These are phyloP conservation scores for Vicia villosa DNA, from an alignment of 306 rosid species.

Conservation along the genomic window DNA sequence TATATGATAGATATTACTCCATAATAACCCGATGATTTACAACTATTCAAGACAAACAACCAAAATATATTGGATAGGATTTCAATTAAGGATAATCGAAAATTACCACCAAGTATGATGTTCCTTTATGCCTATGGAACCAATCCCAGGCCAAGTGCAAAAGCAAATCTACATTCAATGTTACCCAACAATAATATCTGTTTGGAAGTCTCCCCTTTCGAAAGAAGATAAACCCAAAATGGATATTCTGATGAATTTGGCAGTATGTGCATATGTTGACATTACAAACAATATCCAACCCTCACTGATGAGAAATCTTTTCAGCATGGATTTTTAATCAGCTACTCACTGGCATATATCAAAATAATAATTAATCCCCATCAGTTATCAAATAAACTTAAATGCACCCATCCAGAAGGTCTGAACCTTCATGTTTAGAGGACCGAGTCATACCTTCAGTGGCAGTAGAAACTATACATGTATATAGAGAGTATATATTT, in stretches of 20 bases:
- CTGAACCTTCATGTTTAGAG: constrained; percentile 11
- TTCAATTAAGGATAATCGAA: too few relatives aligned
- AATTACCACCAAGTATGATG: too few relatives aligned
- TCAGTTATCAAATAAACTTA: constrained; percentile 27
- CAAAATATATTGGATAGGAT: too few relatives aligned
- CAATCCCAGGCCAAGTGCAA: constrained; percentile 8
- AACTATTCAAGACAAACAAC: too few relatives aligned
- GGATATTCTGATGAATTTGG: constrained; percentile 16
- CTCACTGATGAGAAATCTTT: constrained; percentile 4
- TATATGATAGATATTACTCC: too few relatives aligned
- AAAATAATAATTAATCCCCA: not conserved
- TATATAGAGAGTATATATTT: constrained; percentile 17
- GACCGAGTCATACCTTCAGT: constrained; percentile 34
- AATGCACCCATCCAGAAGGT: constrained; percentile 27
- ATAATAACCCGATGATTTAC: too few relatives aligned
- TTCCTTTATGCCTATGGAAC: too few relatives aligned
- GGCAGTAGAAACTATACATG: constrained; percentile 31
- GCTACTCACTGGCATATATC: constrained; percentile 29
- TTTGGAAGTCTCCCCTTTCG: constrained; percentile 6
- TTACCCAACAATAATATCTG: constrained; percentile 18
- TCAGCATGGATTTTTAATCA: constrained; percentile 19
- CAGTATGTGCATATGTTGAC: not conserved
- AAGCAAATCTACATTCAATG: constrained; percentile 25
- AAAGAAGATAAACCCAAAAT: constrained; percentile 2
- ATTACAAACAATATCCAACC: constrained; percentile 28